Conservation (phyloP, 2,329 filamentous ascomycete genomes). For the Amauroascus verrucosus region DNA sequence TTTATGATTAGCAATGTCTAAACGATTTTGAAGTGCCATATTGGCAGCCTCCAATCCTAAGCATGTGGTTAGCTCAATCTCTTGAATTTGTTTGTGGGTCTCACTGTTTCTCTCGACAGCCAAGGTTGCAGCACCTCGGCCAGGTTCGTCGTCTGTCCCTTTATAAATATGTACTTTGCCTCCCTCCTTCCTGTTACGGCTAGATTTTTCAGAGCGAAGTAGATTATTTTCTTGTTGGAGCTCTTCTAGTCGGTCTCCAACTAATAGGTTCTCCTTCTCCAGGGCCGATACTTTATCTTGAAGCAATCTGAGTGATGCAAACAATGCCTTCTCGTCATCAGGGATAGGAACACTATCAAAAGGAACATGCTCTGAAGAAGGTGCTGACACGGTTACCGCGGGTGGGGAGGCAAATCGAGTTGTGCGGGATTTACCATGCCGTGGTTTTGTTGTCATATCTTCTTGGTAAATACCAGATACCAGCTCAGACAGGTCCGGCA, state of each 20-base stretch:
- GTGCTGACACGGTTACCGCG: slow-evolving; percentile 24
- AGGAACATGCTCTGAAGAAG: slow-evolving; percentile 32
- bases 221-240: slow-evolving; percentile 44
- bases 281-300: slow-evolving; percentile 49
- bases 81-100: slow-evolving; percentile 24
- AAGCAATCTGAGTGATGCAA: slow-evolving; percentile 49
- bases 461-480: slow-evolving; percentile 45
- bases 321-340: slow-evolving; percentile 53
- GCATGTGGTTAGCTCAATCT: slow-evolving; percentile 18
- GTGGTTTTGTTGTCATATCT: slow-evolving; percentile 23
- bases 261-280: slow-evolving; percentile 46
- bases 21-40: slow-evolving; percentile 44
- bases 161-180: slow-evolving; percentile 25
- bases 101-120: slow-evolving; percentile 32
- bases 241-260: slow-evolving; percentile 41
- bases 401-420: slow-evolving; percentile 47
- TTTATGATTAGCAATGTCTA: slow-evolving; percentile 48
- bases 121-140: slow-evolving; percentile 25
- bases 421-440: slow-evolving; percentile 38
- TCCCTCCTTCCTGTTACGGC: slow-evolving; percentile 28
- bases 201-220: slow-evolving; percentile 37
- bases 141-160: slow-evolving; percentile 39
- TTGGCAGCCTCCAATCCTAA: slow-evolving; percentile 44
- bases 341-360: slow-evolving; percentile 49
- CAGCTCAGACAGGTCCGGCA: slow-evolving; percentile 52